Evolutionary conservation across 306 rosid species (phyloP), one percentile per base, ranked within the genome.

Genomic region (Pyrus pyrifolia): DNA sequence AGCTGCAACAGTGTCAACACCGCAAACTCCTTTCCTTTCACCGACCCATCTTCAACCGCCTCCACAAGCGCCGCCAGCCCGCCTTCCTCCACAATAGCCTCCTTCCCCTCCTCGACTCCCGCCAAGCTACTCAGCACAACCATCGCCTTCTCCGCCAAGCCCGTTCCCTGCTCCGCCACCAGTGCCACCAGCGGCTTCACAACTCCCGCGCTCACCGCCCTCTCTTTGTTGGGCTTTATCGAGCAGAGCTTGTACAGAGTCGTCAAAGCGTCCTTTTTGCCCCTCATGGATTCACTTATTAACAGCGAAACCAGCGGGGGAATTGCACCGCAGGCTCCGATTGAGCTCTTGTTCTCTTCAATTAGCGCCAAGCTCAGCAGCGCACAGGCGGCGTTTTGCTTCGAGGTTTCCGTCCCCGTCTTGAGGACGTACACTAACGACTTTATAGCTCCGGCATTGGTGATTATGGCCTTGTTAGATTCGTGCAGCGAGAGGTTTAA

Each of bases 381-480:
- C 49, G 98, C 98, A 45, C 99, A 95, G 2, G 99, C 97, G 0
- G 99, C 97, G 92, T 95, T 95, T 82, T 95, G 97, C 79, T 95
- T 95, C 38, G 98, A 95, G 19, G 90, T 87, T 67, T 95, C 96
- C 0, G 99, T 95, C 2, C 99, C 99, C 0, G 99, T 92, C 73
- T 90, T 95, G 44, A 95, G 89, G 11, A 88, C 99, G 65, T 95
- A 95, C 52, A 95, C 93, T 19, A 95, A 81, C 6, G 93, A 90
- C 59, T 95, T 95, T 69, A 95, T 83, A 3, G 97, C 97, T 30
- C 98, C 99, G 1, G 97, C 90, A 79, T 88, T 87, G 17, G 93
- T 87, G 61, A 95, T 92, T 63, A 87, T 72, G 23, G 45, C 82
- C 81, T 92, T 92, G 86, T 95, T 95, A 2, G 84, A 89, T 30